A percentile compares a stretch with the other conserved stretches of the same genome.
These are phyloP conservation scores for Basipetospora chlamydospora DNA, from an alignment of 2,329 filamentous ascomycete species.

Conservation along the genomic window DNA sequence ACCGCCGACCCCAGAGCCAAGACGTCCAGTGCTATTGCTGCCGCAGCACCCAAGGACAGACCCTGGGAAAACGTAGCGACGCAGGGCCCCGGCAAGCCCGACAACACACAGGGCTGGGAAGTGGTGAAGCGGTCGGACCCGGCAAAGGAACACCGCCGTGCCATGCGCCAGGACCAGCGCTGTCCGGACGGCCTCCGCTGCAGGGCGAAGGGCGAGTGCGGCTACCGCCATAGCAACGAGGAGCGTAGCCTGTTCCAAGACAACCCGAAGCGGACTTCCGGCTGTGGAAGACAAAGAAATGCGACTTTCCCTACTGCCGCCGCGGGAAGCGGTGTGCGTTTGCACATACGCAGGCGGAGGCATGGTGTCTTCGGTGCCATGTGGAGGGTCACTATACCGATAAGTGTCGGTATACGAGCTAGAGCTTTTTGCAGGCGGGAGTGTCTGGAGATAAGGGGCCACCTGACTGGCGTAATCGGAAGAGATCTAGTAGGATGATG, in stretches of 20 bases:
- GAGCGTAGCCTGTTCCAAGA: slow-evolving; percentile 4
- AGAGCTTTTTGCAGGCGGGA: too few species aligned
- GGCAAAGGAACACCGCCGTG: background rate
- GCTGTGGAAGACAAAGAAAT: slow-evolving; percentile 8
- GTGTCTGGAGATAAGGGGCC: too few species aligned
- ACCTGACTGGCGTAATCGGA: too few species aligned
- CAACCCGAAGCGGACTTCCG: slow-evolving; percentile 2
- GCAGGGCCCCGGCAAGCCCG: background rate
- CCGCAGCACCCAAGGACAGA: background rate
- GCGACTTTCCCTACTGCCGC: background rate
- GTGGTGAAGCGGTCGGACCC: slow-evolving; percentile 2
- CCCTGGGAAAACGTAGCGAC: too few species aligned
- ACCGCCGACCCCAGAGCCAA: background rate
- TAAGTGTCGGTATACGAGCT: slow-evolving; percentile 1
- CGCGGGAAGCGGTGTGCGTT: slow-evolving; percentile 4
- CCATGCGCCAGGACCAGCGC: slow-evolving; percentile 1
- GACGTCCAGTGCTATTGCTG: background rate
- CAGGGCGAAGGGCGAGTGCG: slow-evolving; percentile 5
- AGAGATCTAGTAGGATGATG: too few species aligned
- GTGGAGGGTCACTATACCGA: slow-evolving; percentile 4
- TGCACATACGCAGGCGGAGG: slow-evolving; percentile 6
- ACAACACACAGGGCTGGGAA: background rate
- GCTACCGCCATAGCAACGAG: slow-evolving; percentile 3
- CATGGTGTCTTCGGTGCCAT: slow-evolving; percentile 6
- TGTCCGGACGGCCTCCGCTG: slow-evolving; percentile 7